Evolutionary conservation across 2,329 filamentous ascomycete species (phyloP), one percentile per base, ranked within the genome.

Genomic region (Trichophyton verrucosum): DNA sequence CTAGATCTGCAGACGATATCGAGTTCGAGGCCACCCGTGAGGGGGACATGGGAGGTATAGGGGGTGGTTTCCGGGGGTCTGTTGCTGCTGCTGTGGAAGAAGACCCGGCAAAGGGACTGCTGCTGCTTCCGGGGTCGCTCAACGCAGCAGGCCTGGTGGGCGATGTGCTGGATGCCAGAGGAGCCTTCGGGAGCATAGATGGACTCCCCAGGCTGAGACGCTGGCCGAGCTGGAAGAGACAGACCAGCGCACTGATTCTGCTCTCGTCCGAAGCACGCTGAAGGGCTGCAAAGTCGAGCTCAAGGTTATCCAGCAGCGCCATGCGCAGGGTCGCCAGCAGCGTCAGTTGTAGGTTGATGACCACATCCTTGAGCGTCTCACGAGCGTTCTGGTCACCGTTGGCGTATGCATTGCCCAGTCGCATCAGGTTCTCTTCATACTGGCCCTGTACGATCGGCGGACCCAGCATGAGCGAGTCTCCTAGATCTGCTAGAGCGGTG

Each of bases 281-380:
- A 27, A 76, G 61, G 8, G 66, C 64, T 13, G 61, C 57, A 30
- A 71, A 71, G 60, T 76, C 70, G 4, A 73, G 57, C 2, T 66
- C 65, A 8, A 64, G 65, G 55, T 72, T 68, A 36, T 71, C 68
- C 55, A 71, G 65, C 49, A 66, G 69, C 6, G 71, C 68, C 20
- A 63, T 66, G 3, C 70, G 68, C 8, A 76, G 68, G 22, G 69
- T 70, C 20, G 66, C 65, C 33, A 76, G 65, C 24, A 76, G 60
- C 1, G 68, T 68, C 47, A 69, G 64, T 62, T 76, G 73, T 1
- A 76, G 66, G 38, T 67, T 69, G 59, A 73, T 73, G 36, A 75
- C 66, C 46, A 76, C 72, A 61, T 74, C 72, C 63, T 74, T 74
- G 63, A 76, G 66, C 46, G 71, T 67, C 57, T 75, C 72, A 1